Conservation (phyloP, 371 early-diverging fungal genomes). For the Mucor racemosus region DNA sequence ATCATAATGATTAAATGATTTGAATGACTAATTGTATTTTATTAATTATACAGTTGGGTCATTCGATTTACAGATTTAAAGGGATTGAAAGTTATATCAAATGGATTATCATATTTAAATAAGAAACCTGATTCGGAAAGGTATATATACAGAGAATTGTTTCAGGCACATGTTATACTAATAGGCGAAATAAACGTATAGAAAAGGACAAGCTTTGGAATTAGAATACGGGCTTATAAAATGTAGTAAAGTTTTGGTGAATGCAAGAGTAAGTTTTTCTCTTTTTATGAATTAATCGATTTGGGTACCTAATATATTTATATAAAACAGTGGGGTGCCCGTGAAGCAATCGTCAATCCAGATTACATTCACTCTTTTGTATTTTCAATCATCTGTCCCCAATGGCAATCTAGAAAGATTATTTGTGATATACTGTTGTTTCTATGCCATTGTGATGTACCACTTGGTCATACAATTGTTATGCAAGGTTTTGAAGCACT, state of each 20-base stretch:
- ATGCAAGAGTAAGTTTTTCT: conserved; percentile 51
- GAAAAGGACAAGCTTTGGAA: conserved; percentile 63
- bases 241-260: conserved; percentile 73
- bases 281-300: not conserved
- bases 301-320: not conserved
- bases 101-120: conserved; percentile 58
- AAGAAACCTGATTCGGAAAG: conserved; percentile 34
- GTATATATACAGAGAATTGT: not conserved
- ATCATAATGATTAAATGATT: not conserved
- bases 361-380: conserved; percentile 68
- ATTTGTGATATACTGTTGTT: conserved; percentile 78
- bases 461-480: conserved; percentile 69
- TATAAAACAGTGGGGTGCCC: conserved; percentile 64
- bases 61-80: conserved; percentile 69
- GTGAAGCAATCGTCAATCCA: conserved; percentile 69
- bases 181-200: conserved; percentile 14
- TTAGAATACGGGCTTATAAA: conserved; percentile 77
- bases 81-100: conserved; percentile 64
- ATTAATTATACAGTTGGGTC: conserved; percentile 39
- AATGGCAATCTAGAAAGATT: conserved; percentile 69
- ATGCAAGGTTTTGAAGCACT: conserved; percentile 56
- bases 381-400: conserved; percentile 73
- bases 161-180: not conserved
- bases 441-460: conserved; percentile 76
- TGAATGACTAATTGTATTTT: not conserved